These are phyloP conservation scores for Colletotrichum nymphaeae DNA, from an alignment of 2,329 filamentous ascomycete species.

Conservation along the genomic window DNA sequence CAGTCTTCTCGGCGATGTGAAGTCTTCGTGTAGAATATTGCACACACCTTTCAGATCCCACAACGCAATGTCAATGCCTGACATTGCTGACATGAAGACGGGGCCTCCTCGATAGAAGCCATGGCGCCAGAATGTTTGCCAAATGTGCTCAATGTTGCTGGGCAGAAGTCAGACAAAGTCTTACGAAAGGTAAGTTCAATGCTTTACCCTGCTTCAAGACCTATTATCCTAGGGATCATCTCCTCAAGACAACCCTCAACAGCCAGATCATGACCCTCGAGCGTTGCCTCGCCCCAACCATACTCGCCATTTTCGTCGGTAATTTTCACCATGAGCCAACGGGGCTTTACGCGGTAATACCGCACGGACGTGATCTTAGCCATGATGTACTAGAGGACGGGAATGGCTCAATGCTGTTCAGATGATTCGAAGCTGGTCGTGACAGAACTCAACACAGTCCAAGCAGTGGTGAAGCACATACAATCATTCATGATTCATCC, in stretches of 20 bases:
- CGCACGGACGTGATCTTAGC: conserved; percentile 68
- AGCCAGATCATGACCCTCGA: conserved; percentile 74
- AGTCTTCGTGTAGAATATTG: conserved; percentile 27
- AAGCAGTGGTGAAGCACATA: neutral
- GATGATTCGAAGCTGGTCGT: neutral
- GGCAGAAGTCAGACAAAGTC: neutral
- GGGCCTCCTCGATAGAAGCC: conserved; percentile 78
- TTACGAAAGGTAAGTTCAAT: fast-evolving
- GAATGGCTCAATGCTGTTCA: neutral
- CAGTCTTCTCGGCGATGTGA: neutral
- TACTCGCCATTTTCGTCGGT: conserved; percentile 67
- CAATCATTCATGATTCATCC: neutral
- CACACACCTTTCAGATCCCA: conserved; percentile 72
- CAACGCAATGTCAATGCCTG: conserved; percentile 77
- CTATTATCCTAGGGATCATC: conserved; percentile 66
- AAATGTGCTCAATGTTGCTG: conserved; percentile 77
- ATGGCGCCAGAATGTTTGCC: conserved; percentile 73
- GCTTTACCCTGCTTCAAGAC: conserved; percentile 71
- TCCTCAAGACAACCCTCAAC: conserved; percentile 74
- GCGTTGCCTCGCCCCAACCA: conserved; percentile 75
- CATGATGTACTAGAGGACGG: neutral
- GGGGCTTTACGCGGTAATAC: conserved; percentile 74
- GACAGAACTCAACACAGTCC: neutral
- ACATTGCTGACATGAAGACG: conserved; percentile 78
- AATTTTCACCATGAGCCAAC: conserved; percentile 78